Percentiles rank a stretch among this genome's conserved stretches.
Conservation (phyloP, 306 rosid species). For the Casuarina equisetifolia region DNA sequence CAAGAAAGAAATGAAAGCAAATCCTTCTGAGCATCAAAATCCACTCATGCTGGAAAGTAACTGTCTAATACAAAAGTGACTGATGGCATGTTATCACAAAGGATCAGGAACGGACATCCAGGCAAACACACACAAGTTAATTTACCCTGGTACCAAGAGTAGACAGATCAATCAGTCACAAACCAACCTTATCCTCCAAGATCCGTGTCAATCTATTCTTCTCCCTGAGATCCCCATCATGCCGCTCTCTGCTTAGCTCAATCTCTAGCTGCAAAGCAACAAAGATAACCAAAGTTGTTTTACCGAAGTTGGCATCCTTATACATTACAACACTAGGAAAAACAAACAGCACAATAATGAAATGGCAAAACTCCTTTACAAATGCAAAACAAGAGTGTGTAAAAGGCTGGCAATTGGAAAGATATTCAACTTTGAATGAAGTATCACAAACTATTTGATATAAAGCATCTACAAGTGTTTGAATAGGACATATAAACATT, state of each 20-base stretch:
- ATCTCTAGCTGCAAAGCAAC: constrained; percentile 69
- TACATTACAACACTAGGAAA: neutral
- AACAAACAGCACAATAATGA: neutral
- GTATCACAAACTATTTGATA: neutral
- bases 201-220: constrained; percentile 73
- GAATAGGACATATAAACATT: neutral
- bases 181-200: constrained; percentile 65
- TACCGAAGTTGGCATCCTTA: neutral
- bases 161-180: neutral
- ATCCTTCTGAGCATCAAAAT: neutral
- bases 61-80: neutral
- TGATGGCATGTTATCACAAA: neutral
- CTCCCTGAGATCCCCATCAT: constrained; percentile 88
- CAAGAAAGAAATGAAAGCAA: neutral
- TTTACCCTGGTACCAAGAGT: neutral
- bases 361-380: neutral
- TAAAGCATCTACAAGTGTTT: neutral
- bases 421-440: neutral
- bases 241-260: constrained; percentile 77
- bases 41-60: neutral
- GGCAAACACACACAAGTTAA: neutral
- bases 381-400: neutral
- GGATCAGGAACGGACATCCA: neutral
- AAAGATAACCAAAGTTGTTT: constrained; percentile 13
- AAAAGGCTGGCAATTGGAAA: neutral